Percentiles rank a stretch among this genome's conserved stretches.
phyloP scores from a whole-genome alignment of 139 green algal species.

The Chlorella sp. region DNA sequence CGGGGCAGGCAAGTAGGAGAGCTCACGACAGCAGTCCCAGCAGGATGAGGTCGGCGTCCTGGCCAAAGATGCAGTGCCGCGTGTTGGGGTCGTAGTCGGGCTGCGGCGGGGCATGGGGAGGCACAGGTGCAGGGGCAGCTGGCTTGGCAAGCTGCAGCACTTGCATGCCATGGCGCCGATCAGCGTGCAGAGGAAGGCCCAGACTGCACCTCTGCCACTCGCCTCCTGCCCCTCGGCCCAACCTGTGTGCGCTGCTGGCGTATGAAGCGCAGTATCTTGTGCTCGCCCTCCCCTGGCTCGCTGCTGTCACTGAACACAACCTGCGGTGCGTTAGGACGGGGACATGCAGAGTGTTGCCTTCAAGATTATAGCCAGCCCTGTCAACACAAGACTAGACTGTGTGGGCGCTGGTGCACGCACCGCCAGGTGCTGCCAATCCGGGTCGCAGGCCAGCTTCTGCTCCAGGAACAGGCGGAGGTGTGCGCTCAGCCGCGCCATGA shows the following conservation, averaged over 20 bases:
- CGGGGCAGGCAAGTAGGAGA: no score
- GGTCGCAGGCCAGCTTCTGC: slow-evolving; percentile 64
- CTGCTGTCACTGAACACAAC: slow-evolving; percentile 81
- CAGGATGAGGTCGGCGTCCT: slow-evolving; percentile 78
- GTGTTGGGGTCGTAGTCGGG: slow-evolving; percentile 74
- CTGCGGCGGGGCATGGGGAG: neutral
- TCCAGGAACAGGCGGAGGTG: slow-evolving; percentile 76
- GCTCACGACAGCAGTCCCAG: slow-evolving; percentile 65
- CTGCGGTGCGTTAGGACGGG: slow-evolving; percentile 29
- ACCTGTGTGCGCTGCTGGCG: slow-evolving; percentile 57
- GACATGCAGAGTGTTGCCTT: no score
- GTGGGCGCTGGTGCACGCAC: slow-evolving; percentile 37
- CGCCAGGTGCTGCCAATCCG: slow-evolving; percentile 67
- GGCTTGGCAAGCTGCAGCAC: no score
- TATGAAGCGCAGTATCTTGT: slow-evolving; percentile 76
- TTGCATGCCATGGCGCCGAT: no score
- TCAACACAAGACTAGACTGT: no score
- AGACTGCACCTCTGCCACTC: no score
- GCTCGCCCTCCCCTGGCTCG: slow-evolving; percentile 81
- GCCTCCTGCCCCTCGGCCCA: neutral
- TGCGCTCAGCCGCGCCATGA: slow-evolving; percentile 76
- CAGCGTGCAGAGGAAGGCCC: no score
- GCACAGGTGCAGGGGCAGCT: no score
- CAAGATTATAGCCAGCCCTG: no score
- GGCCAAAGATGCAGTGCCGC: slow-evolving; percentile 76